Percentiles rank a stretch among this genome's conserved stretches.
Conservation (phyloP, 306 rosid genomes). For the Dalbergia oliveri region DNA sequence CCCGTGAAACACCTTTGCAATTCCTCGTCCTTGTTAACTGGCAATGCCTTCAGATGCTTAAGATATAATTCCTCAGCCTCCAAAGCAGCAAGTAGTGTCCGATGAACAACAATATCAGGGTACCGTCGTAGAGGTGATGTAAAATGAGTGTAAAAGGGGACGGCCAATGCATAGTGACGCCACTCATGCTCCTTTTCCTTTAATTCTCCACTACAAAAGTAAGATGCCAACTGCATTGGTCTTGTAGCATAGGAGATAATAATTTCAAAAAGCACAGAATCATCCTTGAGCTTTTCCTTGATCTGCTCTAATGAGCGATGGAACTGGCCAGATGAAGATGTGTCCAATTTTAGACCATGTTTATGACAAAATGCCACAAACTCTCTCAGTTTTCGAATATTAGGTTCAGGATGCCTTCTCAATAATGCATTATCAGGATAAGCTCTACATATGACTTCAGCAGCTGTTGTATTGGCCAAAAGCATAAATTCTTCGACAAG, state of each 20-base stretch:
- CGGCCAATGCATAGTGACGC: conserved; percentile 84
- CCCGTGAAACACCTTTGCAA: conserved; percentile 73
- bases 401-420: conserved; percentile 93
- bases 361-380: conserved; percentile 81
- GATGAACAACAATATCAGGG: conserved; percentile 95
- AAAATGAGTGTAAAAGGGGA: conserved; percentile 89
- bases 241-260: conserved; percentile 73
- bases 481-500: conserved; percentile 94
- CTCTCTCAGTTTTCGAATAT: conserved; percentile 75
- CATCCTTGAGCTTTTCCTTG: conserved; percentile 79
- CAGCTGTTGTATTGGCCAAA: conserved; percentile 83
- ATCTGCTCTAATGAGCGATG: conserved; percentile 67
- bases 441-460: conserved; percentile 85
- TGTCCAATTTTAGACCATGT: conserved; percentile 76
- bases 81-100: conserved; percentile 75
- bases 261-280: conserved; percentile 67
- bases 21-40: conserved; percentile 45
- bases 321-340: conserved; percentile 79
- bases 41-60: conserved; percentile 53
- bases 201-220: conserved; percentile 80
- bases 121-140: conserved; percentile 91
- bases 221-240: conserved; percentile 85
- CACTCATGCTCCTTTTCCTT: conserved; percentile 61
- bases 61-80: conserved; percentile 83
- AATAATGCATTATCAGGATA: conserved; percentile 81